Evolutionary conservation across 106 monocot genomes (phyloP).

Genomic region (Acanthochlamys bracteata): DNA sequence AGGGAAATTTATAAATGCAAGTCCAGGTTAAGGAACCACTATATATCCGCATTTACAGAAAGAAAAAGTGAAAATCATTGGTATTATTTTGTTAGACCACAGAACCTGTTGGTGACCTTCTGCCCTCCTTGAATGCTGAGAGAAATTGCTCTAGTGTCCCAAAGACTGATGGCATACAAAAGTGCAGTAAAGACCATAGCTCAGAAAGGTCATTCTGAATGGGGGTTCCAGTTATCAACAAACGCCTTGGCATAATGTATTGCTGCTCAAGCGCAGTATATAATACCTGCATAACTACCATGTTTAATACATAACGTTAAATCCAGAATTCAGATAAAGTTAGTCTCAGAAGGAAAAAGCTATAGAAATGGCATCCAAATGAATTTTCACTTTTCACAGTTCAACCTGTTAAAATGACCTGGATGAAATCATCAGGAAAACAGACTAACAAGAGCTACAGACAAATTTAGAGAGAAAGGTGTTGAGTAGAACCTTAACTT

Average conservation of each 20-base stretch:
- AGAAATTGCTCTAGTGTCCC: constrained; percentile 75
- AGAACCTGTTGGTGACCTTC: constrained; percentile 36
- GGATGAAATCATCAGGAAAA: too few species aligned
- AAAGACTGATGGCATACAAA: constrained; percentile 85
- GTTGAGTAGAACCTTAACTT: too few species aligned
- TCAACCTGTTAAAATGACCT: too few species aligned
- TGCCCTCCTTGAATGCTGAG: constrained; percentile 59
- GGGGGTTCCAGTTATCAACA: constrained; percentile 92
- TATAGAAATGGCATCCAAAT: too few species aligned
- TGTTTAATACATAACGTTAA: background rate
- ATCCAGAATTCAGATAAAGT: background rate
- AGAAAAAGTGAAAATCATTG: too few species aligned
- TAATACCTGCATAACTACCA: constrained; percentile 54
- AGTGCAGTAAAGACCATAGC: constrained; percentile 96
- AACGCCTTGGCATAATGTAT: constrained; percentile 79
- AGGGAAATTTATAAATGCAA: too few species aligned
- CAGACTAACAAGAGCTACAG: too few species aligned
- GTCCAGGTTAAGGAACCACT: too few species aligned
- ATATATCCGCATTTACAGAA: too few species aligned
- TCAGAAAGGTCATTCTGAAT: constrained; percentile 93
- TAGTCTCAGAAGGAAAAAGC: too few species aligned
- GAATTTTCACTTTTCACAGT: too few species aligned
- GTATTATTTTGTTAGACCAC: background rate
- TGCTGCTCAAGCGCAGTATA: constrained; percentile 75
- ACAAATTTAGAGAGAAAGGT: too few species aligned